Evolutionary conservation across 352 stramenopile species (phyloP).

Genomic region (Thraustochytrium sp.): DNA sequence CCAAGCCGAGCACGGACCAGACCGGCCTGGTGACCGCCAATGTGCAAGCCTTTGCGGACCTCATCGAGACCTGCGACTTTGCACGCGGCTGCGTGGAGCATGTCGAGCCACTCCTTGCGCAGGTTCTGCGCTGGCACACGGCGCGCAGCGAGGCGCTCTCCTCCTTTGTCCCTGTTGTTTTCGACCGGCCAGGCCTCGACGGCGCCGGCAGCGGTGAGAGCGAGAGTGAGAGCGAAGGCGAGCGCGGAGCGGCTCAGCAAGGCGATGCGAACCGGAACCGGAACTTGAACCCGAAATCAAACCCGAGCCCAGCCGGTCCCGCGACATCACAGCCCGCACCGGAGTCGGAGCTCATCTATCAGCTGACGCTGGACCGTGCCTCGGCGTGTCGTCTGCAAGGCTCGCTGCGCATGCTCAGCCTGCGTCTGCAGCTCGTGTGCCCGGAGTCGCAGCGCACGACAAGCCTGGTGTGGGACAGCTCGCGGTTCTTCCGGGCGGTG

Average conservation of each 20-base stretch:
- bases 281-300: no score
- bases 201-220: no score
- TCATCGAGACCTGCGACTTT: slow-evolving; percentile 23
- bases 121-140: not conserved
- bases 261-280: no score
- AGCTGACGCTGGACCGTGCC: not conserved
- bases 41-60: not conserved
- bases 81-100: slow-evolving; percentile 5
- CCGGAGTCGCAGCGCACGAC: not conserved
- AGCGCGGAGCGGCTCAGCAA: no score
- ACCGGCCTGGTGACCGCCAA: not conserved
- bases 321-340: no score
- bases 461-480: not conserved
- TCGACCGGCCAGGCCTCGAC: no score
- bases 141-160: no score
- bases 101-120: not conserved
- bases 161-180: no score
- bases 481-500: not conserved
- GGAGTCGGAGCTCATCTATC: not conserved
- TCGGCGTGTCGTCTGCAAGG: not conserved
- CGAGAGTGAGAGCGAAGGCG: not conserved
- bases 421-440: not conserved
- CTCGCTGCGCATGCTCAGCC: not conserved
- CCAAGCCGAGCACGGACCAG: not conserved
- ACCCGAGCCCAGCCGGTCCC: no score